These are phyloP conservation scores for Anethum foeniculum DNA, from an alignment of 140 eudicot genomes.

Conservation along the genomic window DNA sequence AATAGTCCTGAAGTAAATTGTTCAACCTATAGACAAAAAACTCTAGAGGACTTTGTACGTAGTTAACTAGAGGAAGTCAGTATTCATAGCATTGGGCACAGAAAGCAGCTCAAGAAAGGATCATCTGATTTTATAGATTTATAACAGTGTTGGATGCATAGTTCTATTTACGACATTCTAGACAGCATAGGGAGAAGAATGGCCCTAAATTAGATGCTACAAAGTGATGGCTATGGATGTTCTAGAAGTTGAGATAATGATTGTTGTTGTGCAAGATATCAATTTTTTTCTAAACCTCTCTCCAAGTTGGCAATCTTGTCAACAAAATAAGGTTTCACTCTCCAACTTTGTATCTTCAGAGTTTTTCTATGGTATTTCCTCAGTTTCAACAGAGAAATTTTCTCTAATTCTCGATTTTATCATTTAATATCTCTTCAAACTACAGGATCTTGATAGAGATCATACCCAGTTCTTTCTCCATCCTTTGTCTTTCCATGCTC, in stretches of 20 bases:
- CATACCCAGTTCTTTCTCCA: not conserved
- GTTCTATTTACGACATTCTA: not conserved
- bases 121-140: not conserved
- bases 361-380: too few relatives aligned
- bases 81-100: not conserved
- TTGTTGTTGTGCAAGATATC: too few relatives aligned
- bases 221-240: too few relatives aligned
- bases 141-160: not conserved
- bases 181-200: not conserved
- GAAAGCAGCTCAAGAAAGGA: not conserved
- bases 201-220: not conserved
- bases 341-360: too few relatives aligned
- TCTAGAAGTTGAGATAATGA: too few relatives aligned
- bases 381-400: too few relatives aligned
- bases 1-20: not conserved
- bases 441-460: not conserved
- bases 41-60: not conserved
- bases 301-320: too few relatives aligned
- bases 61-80: not conserved
- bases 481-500: not conserved
- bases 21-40: not conserved
- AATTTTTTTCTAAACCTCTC: too few relatives aligned
- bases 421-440: not conserved
- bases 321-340: too few relatives aligned
- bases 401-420: not conserved